phyloP scores from a whole-genome alignment of 768 basidiomycete species.

The Daedaleopsis sinensis region DNA sequence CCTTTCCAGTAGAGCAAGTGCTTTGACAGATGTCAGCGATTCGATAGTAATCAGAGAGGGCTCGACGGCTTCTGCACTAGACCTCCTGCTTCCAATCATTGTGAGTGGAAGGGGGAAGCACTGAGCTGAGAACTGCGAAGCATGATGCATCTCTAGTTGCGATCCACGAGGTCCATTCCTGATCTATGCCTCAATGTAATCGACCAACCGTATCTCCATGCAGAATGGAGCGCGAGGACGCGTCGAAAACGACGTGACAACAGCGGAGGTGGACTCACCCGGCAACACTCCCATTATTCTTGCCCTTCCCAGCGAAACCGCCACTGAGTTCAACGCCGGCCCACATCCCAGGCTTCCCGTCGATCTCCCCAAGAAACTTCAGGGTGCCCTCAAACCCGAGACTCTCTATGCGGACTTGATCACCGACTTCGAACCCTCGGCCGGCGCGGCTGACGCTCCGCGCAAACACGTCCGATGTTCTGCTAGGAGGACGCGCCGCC shows the following conservation, averaged over 20 bases:
- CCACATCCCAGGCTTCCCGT: constrained; percentile 89
- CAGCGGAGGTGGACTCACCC: constrained; percentile 60
- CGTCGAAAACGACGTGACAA: not conserved
- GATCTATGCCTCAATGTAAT: no score
- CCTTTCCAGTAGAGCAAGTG: no score
- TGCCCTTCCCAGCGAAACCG: constrained; percentile 88
- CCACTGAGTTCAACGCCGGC: constrained; percentile 90
- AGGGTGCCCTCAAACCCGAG: constrained; percentile 87
- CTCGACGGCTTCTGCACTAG: no score
- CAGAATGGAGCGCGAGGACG: no score
- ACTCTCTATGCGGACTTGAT: constrained; percentile 84
- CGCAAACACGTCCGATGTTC: constrained; percentile 62
- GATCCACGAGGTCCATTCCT: no score
- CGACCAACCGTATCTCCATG: no score
- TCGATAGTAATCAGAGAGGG: no score
- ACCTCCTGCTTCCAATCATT: no score
- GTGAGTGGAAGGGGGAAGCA: no score
- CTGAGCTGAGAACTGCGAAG: no score
- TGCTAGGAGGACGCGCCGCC: constrained; percentile 60
- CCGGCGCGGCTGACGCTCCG: constrained; percentile 50
- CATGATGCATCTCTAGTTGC: no score
- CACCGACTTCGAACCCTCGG: constrained; percentile 67
- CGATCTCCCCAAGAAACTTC: constrained; percentile 81
- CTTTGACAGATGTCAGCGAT: no score
- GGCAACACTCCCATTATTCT: constrained; percentile 89